Percentiles rank a stretch among this genome's conserved stretches.
These are phyloP conservation scores for Lonicera japonica DNA, from an alignment of 129 eudicot species.

Conservation along the genomic window DNA sequence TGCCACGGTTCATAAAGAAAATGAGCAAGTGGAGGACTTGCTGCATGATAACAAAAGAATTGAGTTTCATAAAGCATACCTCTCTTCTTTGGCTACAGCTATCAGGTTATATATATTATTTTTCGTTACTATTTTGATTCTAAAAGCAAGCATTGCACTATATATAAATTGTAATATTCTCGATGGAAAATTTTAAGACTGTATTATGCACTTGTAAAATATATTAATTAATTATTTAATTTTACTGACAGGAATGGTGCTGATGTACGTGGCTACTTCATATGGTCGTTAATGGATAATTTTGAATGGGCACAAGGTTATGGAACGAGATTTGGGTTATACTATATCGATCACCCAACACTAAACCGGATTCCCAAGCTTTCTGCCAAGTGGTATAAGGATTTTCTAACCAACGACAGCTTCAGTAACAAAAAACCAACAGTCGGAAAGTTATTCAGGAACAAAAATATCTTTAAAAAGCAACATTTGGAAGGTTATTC, in stretches of 20 bases:
- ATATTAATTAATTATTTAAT: background rate
- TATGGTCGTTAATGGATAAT: slow-evolving; percentile 85
- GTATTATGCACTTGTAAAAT: too few species aligned
- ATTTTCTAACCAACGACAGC: slow-evolving; percentile 43
- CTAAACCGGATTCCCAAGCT: slow-evolving; percentile 58
- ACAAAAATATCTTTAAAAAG: too few species aligned
- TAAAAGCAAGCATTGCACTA: too few species aligned
- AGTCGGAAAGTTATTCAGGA: background rate
- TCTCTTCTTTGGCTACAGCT: slow-evolving; percentile 44
- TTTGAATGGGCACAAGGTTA: slow-evolving; percentile 79
- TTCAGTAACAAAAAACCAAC: background rate
- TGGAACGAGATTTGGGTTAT: slow-evolving; percentile 37
- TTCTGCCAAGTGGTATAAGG: slow-evolving; percentile 70
- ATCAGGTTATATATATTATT: slow-evolving; percentile 31
- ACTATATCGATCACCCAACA: slow-evolving; percentile 59
- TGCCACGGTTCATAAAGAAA: background rate
- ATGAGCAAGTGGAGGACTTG: slow-evolving; percentile 20
- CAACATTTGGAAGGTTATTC: background rate
- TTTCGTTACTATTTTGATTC: too few species aligned
- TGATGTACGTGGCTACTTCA: slow-evolving; percentile 75
- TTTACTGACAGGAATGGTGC: slow-evolving; percentile 56
- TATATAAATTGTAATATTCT: too few species aligned
- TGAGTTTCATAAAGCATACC: slow-evolving; percentile 48
- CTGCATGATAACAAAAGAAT: slow-evolving; percentile 45
- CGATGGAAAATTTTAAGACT: too few species aligned